Evolutionary conservation across 2,329 filamentous ascomycete genomes (phyloP).

Genomic region (Talaromyces sp.): DNA sequence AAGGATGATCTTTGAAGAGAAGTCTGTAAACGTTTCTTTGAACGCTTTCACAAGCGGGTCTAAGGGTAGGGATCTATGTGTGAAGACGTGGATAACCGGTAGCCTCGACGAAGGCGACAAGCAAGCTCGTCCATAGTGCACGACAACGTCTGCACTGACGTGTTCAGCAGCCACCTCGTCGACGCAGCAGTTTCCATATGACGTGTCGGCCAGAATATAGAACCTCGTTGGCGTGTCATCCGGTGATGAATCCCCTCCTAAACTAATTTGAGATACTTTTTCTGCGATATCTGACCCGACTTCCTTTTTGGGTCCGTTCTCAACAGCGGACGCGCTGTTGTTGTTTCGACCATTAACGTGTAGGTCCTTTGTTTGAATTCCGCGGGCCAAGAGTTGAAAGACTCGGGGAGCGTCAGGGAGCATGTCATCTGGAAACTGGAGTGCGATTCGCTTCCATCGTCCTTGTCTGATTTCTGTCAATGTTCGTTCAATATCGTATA

Average conservation of each 20-base stretch:
- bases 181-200: conserved; percentile 94
- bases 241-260: not conserved
- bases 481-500: conserved; percentile 83
- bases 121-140: conserved; percentile 91
- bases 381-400: conserved; percentile 59
- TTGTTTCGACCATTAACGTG: not conserved
- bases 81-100: conserved; percentile 89
- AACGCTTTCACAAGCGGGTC: conserved; percentile 58
- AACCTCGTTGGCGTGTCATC: conserved; percentile 43
- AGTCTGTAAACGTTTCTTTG: conserved; percentile 61
- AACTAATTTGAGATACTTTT: conserved; percentile 21
- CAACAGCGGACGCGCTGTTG: not conserved
- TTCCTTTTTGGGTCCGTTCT: not conserved
- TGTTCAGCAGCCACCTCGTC: conserved; percentile 97
- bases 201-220: conserved; percentile 89
- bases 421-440: conserved; percentile 97
- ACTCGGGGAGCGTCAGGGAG: conserved; percentile 78
- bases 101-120: conserved; percentile 82
- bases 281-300: conserved; percentile 18
- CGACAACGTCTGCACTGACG: conserved; percentile 79
- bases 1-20: conserved; percentile 62
- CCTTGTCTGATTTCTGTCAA: conserved; percentile 67
- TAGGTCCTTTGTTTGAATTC: conserved; percentile 34
- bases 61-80: conserved; percentile 62
- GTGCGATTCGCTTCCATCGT: conserved; percentile 69